A percentile compares a stretch with the other conserved stretches of the same genome.
phyloP scores from a whole-genome alignment of 768 basidiomycete species.

The Tulasnella calospora region DNA sequence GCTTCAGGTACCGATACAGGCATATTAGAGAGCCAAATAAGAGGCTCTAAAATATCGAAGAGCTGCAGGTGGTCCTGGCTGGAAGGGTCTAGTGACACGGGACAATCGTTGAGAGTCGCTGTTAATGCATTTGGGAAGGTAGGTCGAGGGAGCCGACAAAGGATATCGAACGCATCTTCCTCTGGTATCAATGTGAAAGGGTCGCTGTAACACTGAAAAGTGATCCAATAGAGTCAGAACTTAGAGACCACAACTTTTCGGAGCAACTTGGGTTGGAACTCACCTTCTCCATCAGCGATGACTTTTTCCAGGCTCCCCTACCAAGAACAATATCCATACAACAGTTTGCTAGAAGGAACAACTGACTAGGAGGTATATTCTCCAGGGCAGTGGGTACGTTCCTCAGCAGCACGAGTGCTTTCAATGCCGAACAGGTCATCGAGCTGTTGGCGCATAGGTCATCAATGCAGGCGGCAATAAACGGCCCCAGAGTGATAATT shows the following conservation, averaged over 20 bases:
- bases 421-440: not conserved
- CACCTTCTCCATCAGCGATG: no score
- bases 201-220: no score
- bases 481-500: not conserved
- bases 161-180: not conserved
- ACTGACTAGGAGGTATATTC: not conserved
- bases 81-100: not conserved
- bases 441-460: not conserved
- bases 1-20: not conserved
- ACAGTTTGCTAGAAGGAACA: not conserved
- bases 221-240: no score
- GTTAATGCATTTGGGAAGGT: not conserved
- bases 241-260: no score
- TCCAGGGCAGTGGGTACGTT: not conserved
- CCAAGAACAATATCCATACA: not conserved
- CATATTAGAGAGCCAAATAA: not conserved
- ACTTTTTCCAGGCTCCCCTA: not conserved
- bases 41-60: not conserved
- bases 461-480: not conserved
- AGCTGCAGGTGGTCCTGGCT: not conserved
- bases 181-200: not conserved
- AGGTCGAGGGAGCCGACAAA: not conserved
- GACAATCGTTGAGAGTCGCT: not conserved
- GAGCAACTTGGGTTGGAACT: no score
- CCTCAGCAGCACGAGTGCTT: not conserved